These are phyloP conservation scores for Geosmithia morbida DNA, from an alignment of 2,329 filamentous ascomycete species.

Conservation along the genomic window DNA sequence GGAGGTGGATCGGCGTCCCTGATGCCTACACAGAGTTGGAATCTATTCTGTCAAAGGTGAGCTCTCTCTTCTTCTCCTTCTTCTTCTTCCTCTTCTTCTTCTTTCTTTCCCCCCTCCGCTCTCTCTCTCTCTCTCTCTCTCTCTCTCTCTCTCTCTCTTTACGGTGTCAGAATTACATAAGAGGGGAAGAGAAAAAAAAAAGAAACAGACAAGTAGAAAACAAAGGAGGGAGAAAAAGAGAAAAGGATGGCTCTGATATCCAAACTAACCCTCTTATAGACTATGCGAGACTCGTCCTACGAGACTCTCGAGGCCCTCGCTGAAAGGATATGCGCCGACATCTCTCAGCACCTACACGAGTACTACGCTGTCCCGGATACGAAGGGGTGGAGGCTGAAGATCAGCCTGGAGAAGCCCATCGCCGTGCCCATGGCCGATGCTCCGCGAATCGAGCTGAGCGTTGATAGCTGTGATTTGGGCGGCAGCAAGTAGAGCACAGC, in stretches of 20 bases:
- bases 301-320: constrained; percentile 51
- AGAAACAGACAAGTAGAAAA: neutral
- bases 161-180: no score
- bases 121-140: no score
- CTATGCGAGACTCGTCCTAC: constrained; percentile 40
- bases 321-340: constrained; percentile 5
- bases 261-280: constrained; percentile 17
- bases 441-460: constrained; percentile 44
- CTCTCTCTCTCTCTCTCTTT: no score
- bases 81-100: no score
- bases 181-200: neutral
- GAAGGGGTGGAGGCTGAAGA: constrained; percentile 34
- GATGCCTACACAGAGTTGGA: constrained; percentile 46
- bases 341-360: neutral
- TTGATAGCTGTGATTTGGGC: neutral
- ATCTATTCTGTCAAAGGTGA: constrained; percentile 44
- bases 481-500: neutral
- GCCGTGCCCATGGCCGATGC: constrained; percentile 61
- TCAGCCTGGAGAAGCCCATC: constrained; percentile 57
- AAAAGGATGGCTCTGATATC: neutral
- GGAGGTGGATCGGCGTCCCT: constrained; percentile 26
- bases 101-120: neutral
- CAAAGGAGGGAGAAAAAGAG: neutral
- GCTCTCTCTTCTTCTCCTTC: constrained; percentile 8
- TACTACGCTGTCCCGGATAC: neutral